Evolutionary conservation across 352 stramenopile species (phyloP).

Genomic region (Phytophthora rubi): DNA sequence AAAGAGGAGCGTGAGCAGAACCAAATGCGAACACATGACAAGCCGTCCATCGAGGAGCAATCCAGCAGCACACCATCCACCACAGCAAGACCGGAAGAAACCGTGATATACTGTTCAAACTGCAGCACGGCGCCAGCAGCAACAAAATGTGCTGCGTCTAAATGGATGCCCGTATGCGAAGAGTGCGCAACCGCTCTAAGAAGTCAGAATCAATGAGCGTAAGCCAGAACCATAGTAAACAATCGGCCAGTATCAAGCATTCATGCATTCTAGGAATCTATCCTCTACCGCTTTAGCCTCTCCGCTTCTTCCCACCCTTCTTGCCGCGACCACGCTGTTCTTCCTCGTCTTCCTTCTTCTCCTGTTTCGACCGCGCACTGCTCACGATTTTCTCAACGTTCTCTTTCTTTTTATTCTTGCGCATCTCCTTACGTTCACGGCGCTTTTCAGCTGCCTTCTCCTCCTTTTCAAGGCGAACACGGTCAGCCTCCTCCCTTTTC

Average conservation of each 20-base stretch:
- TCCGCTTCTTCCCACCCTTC: constrained; percentile 46
- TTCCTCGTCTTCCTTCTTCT: constrained; percentile 43
- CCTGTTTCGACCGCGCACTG: constrained; percentile 49
- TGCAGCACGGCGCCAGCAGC: constrained; percentile 58
- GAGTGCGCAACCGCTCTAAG: constrained; percentile 58
- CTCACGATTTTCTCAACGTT: constrained; percentile 74
- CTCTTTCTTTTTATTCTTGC: constrained; percentile 84
- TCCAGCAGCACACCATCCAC: neutral
- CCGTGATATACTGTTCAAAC: constrained; percentile 71
- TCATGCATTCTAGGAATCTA: neutral
- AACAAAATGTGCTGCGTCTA: constrained; percentile 83
- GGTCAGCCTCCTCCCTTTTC: constrained; percentile 50
- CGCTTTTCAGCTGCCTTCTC: constrained; percentile 82
- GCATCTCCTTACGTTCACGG: constrained; percentile 80
- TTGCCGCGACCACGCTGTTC: constrained; percentile 43
- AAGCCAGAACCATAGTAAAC: constrained; percentile 4
- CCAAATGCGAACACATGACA: constrained; percentile 72
- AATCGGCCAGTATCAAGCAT: neutral
- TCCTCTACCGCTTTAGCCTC: constrained; percentile 1
- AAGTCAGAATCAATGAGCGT: constrained; percentile 40
- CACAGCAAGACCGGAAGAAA: constrained; percentile 34
- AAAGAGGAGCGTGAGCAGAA: constrained; percentile 76
- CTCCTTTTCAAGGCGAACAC: constrained; percentile 70
- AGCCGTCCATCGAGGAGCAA: constrained; percentile 24
- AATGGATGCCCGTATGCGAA: constrained; percentile 86